Evolutionary conservation across 2,329 filamentous ascomycete genomes (phyloP).

Genomic region (Domatiomyces globalis): DNA sequence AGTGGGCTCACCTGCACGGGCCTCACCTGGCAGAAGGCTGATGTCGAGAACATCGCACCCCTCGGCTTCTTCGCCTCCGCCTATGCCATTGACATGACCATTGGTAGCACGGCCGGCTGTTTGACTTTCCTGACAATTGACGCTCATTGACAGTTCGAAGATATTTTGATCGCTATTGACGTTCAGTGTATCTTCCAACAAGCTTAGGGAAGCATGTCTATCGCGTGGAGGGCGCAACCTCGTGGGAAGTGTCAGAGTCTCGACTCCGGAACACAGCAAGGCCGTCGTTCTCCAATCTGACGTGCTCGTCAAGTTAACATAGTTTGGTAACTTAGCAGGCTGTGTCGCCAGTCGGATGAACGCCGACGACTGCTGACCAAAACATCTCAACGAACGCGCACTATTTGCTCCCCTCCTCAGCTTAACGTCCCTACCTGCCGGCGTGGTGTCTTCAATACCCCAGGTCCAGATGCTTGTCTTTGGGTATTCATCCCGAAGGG

Average conservation of each 20-base stretch:
- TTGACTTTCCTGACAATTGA: conserved; percentile 21
- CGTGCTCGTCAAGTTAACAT: conserved; percentile 44
- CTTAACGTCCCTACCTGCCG: conserved; percentile 45
- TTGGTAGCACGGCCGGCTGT: background rate
- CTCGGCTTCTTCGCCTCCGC: conserved; percentile 8
- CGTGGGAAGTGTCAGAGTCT: conserved; percentile 64
- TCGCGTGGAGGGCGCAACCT: conserved; percentile 42
- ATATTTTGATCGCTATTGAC: conserved; percentile 67
- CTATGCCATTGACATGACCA: conserved; percentile 9
- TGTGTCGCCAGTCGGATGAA: conserved; percentile 61
- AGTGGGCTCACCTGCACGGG: conserved; percentile 13
- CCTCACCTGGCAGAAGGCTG: conserved; percentile 8
- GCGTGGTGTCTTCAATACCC: conserved; percentile 55
- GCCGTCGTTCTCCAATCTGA: conserved; percentile 73
- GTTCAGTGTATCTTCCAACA: conserved; percentile 54
- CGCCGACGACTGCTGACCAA: conserved; percentile 58
- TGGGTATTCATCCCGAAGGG: conserved; percentile 75
- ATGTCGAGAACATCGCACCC: conserved; percentile 1
- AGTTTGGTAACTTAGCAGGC: conserved; percentile 41
- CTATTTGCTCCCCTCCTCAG: conserved; percentile 56
- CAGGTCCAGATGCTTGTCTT: conserved; percentile 80
- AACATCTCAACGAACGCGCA: conserved; percentile 54
- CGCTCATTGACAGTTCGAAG: conserved; percentile 56
- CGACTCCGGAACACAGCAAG: conserved; percentile 59
- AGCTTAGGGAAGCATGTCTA: conserved; percentile 41